Evolutionary conservation across 2,329 filamentous ascomycete species (phyloP).

Genomic region (Pseudogymnoascus sp.): DNA sequence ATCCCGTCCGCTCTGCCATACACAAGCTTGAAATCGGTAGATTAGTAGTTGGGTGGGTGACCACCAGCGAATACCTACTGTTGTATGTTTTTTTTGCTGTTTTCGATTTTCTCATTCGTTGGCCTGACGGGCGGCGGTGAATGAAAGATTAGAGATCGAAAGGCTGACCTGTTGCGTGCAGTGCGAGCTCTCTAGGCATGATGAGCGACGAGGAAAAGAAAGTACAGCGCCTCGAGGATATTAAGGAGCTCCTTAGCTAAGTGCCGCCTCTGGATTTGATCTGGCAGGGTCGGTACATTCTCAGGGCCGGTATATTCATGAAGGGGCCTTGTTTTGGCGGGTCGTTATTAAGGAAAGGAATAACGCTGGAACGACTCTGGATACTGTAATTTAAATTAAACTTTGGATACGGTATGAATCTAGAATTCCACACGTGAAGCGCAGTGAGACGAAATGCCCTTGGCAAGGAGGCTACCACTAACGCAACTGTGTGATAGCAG

Average conservation of each 20-base stretch:
- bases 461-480: neutral
- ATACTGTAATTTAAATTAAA: neutral
- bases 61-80: conserved; percentile 24
- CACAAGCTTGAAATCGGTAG: conserved; percentile 24
- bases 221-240: conserved; percentile 83
- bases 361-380: neutral
- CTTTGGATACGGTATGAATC: neutral
- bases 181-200: conserved; percentile 90
- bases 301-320: neutral
- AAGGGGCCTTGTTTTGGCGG: neutral
- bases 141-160: neutral
- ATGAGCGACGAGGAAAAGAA: conserved; percentile 93
- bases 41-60: conserved; percentile 28
- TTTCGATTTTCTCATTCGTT: neutral
- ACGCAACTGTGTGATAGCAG: neutral
- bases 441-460: neutral
- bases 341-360: neutral
- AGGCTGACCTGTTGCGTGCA: conserved; percentile 33
- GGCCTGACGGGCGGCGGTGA: neutral
- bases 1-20: conserved; percentile 25
- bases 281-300: no score
- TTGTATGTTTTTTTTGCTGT: conserved; percentile 21
- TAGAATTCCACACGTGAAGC: neutral
- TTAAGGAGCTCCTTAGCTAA: conserved; percentile 76
- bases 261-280: neutral